phyloP scores from a whole-genome alignment of 75 land plant species.

The Ceratopteris richardii region DNA sequence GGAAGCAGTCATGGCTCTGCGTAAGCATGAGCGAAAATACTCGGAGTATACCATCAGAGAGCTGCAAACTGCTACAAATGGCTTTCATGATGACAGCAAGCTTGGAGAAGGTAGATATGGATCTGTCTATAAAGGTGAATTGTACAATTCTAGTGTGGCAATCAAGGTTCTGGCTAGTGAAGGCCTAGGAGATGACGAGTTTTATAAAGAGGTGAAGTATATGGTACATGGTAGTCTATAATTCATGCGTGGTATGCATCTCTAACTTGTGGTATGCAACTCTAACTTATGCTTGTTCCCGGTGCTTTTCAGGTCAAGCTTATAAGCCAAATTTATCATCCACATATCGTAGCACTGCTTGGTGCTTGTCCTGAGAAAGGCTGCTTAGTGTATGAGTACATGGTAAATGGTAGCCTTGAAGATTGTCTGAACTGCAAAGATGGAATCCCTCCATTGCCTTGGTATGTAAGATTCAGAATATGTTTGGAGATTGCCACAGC shows the following conservation, averaged over 20 bases:
- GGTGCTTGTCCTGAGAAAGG: constrained; percentile 32
- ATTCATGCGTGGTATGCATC: too few relatives aligned
- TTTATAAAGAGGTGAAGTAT: constrained; percentile 40
- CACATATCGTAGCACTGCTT: constrained; percentile 26
- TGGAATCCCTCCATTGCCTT: constrained; percentile 22
- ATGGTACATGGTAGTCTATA: too few relatives aligned
- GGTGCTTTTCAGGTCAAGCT: constrained; percentile 21
- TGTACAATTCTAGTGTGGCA: constrained; percentile 45
- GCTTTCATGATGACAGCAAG: constrained; percentile 39
- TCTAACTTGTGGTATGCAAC: too few relatives aligned
- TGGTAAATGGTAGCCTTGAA: constrained; percentile 36
- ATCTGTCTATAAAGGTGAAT: constrained; percentile 59
- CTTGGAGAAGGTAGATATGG: constrained; percentile 68
- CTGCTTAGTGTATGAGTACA: constrained; percentile 33
- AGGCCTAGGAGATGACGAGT: constrained; percentile 33
- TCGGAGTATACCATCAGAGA: constrained; percentile 14
- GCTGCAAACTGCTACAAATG: constrained; percentile 47
- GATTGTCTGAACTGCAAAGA: constrained; percentile 25
- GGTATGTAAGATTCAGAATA: constrained; percentile 22
- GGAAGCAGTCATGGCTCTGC: neutral
- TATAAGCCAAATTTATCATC: constrained; percentile 21
- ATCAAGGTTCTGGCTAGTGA: constrained; percentile 39
- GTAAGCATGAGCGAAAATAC: neutral
- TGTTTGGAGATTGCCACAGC: constrained; percentile 28
- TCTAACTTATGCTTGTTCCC: too few relatives aligned